Evolutionary conservation across 2,329 filamentous ascomycete genomes (phyloP).

Genomic region (Podosphaera leucotricha): DNA sequence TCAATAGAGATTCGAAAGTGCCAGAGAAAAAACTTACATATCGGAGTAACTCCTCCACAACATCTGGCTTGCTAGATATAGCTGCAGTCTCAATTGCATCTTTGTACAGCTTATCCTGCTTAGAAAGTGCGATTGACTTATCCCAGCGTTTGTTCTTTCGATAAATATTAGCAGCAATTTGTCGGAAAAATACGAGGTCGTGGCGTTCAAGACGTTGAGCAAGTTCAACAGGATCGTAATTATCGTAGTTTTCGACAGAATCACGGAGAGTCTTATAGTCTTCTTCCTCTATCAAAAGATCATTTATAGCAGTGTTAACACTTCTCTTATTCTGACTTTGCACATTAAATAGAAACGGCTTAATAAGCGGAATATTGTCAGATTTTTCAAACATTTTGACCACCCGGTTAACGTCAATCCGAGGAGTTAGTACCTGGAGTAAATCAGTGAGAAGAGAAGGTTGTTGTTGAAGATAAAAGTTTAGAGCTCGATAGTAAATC

Average conservation of each 20-base stretch:
- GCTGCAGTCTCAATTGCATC: slow-evolving; percentile 96
- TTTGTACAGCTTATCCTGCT: slow-evolving; percentile 99
- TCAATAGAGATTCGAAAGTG: background rate
- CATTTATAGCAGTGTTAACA: slow-evolving; percentile 95
- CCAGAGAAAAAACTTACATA: slow-evolving; percentile 48
- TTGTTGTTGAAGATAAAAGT: slow-evolving; percentile 95
- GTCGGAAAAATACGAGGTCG: slow-evolving; percentile 95
- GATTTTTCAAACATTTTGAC: slow-evolving; percentile 98
- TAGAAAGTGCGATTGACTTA: slow-evolving; percentile 90
- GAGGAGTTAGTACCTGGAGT: slow-evolving; percentile 69
- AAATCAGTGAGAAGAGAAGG: slow-evolving; percentile 89
- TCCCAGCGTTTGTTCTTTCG: slow-evolving; percentile 99
- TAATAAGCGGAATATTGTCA: slow-evolving; percentile 93
- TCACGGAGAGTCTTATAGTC: slow-evolving; percentile 97
- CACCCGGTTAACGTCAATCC: slow-evolving; percentile 96
- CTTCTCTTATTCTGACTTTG: slow-evolving; percentile 94
- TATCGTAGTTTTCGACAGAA: slow-evolving; percentile 96
- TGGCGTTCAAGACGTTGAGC: slow-evolving; percentile 89
- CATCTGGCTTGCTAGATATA: slow-evolving; percentile 68
- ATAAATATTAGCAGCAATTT: slow-evolving; percentile 95
- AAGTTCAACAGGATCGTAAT: slow-evolving; percentile 87
- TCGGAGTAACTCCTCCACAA: slow-evolving; percentile 85
- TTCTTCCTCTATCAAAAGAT: slow-evolving; percentile 92
- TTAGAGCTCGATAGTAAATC: slow-evolving; percentile 93
- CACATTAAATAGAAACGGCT: slow-evolving; percentile 92